Evolutionary conservation across 2,329 filamentous ascomycete genomes (phyloP).

Genomic region (Simplicillium aogashimaense): DNA sequence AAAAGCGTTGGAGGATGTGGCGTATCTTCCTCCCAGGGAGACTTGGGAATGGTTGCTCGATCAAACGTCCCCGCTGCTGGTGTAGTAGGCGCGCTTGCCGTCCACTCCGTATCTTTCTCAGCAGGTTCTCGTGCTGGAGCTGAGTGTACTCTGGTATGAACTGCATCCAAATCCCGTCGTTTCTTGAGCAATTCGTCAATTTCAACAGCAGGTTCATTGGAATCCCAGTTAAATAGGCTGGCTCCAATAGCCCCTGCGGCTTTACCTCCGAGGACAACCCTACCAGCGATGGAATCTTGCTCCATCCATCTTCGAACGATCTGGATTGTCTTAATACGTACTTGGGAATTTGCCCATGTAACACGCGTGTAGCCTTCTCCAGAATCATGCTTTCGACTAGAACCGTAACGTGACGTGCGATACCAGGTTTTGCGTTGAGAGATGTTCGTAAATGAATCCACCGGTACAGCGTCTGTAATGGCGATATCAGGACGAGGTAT

Average conservation of each 20-base stretch:
- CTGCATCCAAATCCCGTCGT: constrained; percentile 8
- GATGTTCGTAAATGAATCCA: constrained; percentile 42
- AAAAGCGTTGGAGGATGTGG: too few species aligned
- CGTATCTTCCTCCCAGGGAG: neutral
- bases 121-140: too few species aligned
- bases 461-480: constrained; percentile 35
- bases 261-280: constrained; percentile 27
- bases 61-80: neutral
- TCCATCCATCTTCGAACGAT: constrained; percentile 58
- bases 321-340: constrained; percentile 43
- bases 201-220: constrained; percentile 36
- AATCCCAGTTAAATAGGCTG: constrained; percentile 53
- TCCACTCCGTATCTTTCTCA: too few species aligned
- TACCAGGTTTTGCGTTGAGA: constrained; percentile 57
- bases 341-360: constrained; percentile 44
- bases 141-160: too few species aligned
- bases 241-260: constrained; percentile 26
- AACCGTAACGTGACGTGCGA: constrained; percentile 50
- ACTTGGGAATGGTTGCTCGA: neutral
- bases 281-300: constrained; percentile 48
- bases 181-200: constrained; percentile 26
- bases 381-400: constrained; percentile 46
- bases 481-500: constrained; percentile 18
- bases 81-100: too few species aligned
- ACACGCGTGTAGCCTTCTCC: constrained; percentile 51